Percentiles rank a stretch among this genome's conserved stretches.
phyloP scores from a whole-genome alignment of 768 basidiomycete species.

The Sutorius australiensis region DNA sequence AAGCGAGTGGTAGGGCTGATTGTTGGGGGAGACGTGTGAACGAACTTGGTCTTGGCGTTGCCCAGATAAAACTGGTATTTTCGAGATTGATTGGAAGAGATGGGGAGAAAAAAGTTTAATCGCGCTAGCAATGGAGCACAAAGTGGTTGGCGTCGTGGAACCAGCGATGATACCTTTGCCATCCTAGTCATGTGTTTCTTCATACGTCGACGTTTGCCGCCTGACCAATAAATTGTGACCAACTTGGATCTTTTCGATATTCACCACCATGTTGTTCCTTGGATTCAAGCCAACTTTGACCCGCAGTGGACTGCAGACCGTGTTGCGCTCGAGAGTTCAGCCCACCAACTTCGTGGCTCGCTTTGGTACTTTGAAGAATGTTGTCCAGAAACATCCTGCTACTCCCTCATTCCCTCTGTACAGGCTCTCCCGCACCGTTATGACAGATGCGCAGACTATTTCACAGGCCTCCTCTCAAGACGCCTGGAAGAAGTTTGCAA shows the following conservation, averaged over 20 bases:
- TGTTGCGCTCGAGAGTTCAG: constrained; percentile 15
- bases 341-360: constrained; percentile 20
- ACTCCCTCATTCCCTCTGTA: constrained; percentile 20
- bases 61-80: constrained; percentile 61
- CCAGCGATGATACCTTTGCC: constrained; percentile 35
- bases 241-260: not conserved
- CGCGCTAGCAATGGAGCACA: constrained; percentile 66
- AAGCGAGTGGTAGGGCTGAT: constrained; percentile 4
- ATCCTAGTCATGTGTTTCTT: constrained; percentile 10
- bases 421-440: constrained; percentile 42
- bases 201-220: constrained; percentile 5
- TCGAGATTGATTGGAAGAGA: constrained; percentile 74
- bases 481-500: constrained; percentile 47
- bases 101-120: constrained; percentile 53
- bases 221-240: constrained; percentile 11
- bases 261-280: constrained; percentile 18
- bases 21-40: constrained; percentile 36
- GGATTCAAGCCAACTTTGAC: constrained; percentile 12
- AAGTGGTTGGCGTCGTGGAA: constrained; percentile 66
- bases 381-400: constrained; percentile 28
- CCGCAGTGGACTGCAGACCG: constrained; percentile 21
- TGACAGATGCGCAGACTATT: constrained; percentile 42
- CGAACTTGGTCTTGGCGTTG: constrained; percentile 65
- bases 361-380: constrained; percentile 17
- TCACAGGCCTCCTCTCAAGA: constrained; percentile 38